phyloP scores from a whole-genome alignment of 2,329 filamentous ascomycete species.

The Claviceps sp. region DNA sequence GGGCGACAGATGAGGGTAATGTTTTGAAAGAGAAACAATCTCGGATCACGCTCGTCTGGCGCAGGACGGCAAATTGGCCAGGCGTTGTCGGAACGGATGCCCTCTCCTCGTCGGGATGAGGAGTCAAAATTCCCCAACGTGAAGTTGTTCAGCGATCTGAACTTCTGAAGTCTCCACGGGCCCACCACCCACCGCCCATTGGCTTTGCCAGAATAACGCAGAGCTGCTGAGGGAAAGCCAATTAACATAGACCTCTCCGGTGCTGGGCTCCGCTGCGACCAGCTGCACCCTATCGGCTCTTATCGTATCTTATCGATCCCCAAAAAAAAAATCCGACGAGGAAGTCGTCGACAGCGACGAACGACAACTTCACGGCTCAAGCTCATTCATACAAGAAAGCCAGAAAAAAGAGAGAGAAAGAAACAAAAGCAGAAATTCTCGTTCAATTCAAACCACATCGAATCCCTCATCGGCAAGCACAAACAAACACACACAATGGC shows the following conservation, averaged over 20 bases:
- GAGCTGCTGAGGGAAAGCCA: too few species aligned
- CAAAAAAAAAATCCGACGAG: neutral
- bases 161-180: too few species aligned
- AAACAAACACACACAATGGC: slow-evolving; percentile 17
- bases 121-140: too few species aligned
- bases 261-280: too few species aligned
- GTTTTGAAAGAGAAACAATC: neutral
- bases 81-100: neutral
- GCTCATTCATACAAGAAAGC: too few species aligned
- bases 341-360: too few species aligned
- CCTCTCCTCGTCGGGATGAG: neutral
- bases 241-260: neutral
- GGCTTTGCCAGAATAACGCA: neutral
- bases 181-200: slow-evolving; percentile 3
- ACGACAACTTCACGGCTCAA: too few species aligned
- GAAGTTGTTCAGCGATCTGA: too few species aligned
- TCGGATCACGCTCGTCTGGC: neutral
- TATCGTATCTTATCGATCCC: neutral
- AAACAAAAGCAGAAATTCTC: neutral
- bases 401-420: neutral
- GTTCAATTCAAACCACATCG: neutral
- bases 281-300: neutral
- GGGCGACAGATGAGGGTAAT: neutral
- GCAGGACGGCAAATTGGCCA: too few species aligned
- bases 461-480: neutral